Conservation (phyloP, 2,329 filamentous ascomycete species). For the Xylaria sp. region DNA sequence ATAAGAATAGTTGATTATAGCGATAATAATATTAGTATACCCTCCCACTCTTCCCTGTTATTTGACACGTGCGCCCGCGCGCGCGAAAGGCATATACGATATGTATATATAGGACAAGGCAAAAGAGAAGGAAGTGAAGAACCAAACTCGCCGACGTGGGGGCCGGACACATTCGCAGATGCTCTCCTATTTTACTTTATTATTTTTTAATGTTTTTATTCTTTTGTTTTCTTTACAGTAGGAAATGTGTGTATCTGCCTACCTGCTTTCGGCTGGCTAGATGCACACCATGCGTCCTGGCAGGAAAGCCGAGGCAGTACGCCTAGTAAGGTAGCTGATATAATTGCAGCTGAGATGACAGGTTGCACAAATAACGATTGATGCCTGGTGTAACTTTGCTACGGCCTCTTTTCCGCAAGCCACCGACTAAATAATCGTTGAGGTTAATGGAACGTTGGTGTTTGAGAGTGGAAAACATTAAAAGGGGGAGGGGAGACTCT, state of each 20-base stretch:
- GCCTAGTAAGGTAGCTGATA: slow-evolving; percentile 11
- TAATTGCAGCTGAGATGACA: slow-evolving; percentile 12
- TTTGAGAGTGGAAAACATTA: not conserved
- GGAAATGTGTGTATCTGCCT: no score
- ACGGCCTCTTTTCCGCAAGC: slow-evolving; percentile 4
- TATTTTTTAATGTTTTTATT: no score
- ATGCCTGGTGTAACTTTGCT: slow-evolving; percentile 16
- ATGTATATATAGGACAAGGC: slow-evolving; percentile 25
- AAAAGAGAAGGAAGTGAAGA: not conserved
- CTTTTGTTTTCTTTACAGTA: not conserved
- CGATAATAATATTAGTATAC: slow-evolving; percentile 7
- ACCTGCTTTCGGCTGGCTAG: slow-evolving; percentile 1
- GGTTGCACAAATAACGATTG: slow-evolving; percentile 12
- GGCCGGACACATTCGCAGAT: not conserved
- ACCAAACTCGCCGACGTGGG: not conserved
- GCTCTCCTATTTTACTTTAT: no score
- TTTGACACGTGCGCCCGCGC: not conserved
- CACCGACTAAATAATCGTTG: not conserved
- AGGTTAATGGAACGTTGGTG: not conserved
- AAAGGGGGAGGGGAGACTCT: not conserved
- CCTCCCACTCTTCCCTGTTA: slow-evolving; percentile 34
- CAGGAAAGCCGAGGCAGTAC: not conserved
- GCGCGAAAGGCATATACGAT: not conserved
- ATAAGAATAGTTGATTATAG: not conserved
- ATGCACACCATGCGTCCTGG: slow-evolving; percentile 3